Evolutionary conservation across 75 land plant species (phyloP).

Genomic region (Pseudotsuga menziesii): DNA sequence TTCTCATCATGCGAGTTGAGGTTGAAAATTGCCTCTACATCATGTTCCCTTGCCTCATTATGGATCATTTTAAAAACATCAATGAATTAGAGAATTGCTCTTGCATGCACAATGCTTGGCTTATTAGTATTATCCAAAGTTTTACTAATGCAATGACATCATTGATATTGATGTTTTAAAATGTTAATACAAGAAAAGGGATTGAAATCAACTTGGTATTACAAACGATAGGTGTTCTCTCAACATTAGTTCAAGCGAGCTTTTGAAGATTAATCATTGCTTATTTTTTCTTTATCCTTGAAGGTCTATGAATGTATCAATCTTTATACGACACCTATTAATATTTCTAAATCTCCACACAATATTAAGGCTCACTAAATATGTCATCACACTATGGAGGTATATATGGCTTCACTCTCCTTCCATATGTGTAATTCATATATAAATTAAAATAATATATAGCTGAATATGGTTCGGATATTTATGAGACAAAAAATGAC

Average conservation of each 20-base stretch:
- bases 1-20: too few relatives aligned
- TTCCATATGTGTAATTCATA: too few relatives aligned
- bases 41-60: constrained; percentile 46
- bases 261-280: constrained; percentile 42
- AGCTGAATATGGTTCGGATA: too few relatives aligned
- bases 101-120: constrained; percentile 43
- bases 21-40: too few relatives aligned
- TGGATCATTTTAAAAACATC: constrained; percentile 25
- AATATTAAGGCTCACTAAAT: too few relatives aligned
- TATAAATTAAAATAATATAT: too few relatives aligned
- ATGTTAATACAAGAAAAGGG: constrained; percentile 37
- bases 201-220: constrained; percentile 42
- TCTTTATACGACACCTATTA: constrained; percentile 22
- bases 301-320: constrained; percentile 25
- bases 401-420: too few relatives aligned
- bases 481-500: too few relatives aligned
- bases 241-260: constrained; percentile 35
- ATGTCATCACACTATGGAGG: too few relatives aligned
- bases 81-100: constrained; percentile 40
- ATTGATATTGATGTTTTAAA: constrained; percentile 39
- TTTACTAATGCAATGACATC: constrained; percentile 61
- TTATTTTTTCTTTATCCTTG: constrained; percentile 40
- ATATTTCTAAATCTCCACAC: not conserved
- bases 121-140: constrained; percentile 45
- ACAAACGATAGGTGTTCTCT: constrained; percentile 47